A percentile compares a stretch with the other conserved stretches of the same genome.
phyloP scores from a whole-genome alignment of 805 yeast genomes.

The Saccharomyces mikatae region DNA sequence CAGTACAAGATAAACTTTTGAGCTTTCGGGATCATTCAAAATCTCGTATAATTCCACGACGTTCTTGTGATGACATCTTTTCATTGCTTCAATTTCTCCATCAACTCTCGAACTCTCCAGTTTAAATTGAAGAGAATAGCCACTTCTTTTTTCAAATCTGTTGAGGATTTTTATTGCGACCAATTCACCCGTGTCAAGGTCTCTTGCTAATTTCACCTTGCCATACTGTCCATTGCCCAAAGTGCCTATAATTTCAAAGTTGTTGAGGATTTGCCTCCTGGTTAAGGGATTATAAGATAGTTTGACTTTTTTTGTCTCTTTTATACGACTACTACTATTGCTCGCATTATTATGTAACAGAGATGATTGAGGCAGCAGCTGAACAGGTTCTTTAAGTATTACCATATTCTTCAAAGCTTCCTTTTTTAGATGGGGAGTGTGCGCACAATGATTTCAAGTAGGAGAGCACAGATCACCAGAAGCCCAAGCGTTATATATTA shows the following conservation, averaged over 20 bases:
- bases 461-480: not conserved
- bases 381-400: not conserved
- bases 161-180: constrained; percentile 92
- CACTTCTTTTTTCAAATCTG: constrained; percentile 40
- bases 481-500: not conserved
- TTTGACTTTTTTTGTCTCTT: constrained; percentile 75
- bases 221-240: constrained; percentile 97
- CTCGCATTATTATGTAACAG: not conserved
- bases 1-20: constrained; percentile 81
- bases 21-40: constrained; percentile 71
- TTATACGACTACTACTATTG: constrained; percentile 19
- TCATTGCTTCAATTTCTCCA: constrained; percentile 87
- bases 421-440: not conserved
- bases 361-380: not conserved
- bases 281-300: constrained; percentile 85
- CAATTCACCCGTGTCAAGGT: constrained; percentile 48
- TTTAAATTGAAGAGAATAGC: constrained; percentile 40
- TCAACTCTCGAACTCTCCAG: constrained; percentile 60
- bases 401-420: not conserved
- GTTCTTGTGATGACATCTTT: constrained; percentile 84
- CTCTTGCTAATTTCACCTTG: constrained; percentile 83
- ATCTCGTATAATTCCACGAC: constrained; percentile 85
- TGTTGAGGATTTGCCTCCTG: constrained; percentile 71
- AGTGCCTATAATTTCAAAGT: constrained; percentile 81
- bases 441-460: not conserved